A percentile compares a stretch with the other conserved stretches of the same genome.
phyloP scores from a whole-genome alignment of 2,329 filamentous ascomycete genomes.

The Calonectria pseudoturangicola region DNA sequence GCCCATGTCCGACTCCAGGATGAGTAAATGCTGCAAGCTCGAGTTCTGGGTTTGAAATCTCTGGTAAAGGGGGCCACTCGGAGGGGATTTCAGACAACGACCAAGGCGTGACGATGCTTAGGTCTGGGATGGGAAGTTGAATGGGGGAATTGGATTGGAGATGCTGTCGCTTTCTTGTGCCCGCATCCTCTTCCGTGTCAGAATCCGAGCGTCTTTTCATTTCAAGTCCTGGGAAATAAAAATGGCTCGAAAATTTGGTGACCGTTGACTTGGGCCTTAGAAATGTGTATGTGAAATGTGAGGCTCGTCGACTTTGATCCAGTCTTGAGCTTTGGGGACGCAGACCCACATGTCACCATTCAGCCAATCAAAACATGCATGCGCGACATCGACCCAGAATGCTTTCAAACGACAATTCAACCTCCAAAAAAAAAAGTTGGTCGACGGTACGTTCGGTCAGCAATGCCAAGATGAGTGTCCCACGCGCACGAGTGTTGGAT shows the following conservation, averaged over 20 bases:
- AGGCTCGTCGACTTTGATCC: constrained; percentile 30
- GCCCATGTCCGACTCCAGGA: constrained; percentile 63
- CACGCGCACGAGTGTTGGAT: constrained; percentile 78
- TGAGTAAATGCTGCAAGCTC: constrained; percentile 82
- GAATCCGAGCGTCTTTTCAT: constrained; percentile 45
- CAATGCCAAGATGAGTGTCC: constrained; percentile 74
- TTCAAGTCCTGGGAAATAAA: neutral
- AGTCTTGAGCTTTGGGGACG: neutral
- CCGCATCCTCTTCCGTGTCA: constrained; percentile 26
- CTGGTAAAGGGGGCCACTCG: constrained; percentile 75
- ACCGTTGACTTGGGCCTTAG: neutral
- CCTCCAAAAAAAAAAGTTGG: constrained; percentile 53
- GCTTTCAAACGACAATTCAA: constrained; percentile 54
- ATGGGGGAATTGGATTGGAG: constrained; percentile 22
- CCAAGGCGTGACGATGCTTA: constrained; percentile 63
- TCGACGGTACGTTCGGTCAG: constrained; percentile 48
- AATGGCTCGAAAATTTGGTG: neutral
- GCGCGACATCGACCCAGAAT: constrained; percentile 46
- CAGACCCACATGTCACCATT: constrained; percentile 26
- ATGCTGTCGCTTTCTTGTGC: constrained; percentile 48
- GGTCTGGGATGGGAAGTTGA: constrained; percentile 39
- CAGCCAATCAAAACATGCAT: constrained; percentile 49
- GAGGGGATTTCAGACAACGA: constrained; percentile 68
- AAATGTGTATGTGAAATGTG: constrained; percentile 25
- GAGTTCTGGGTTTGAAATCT: constrained; percentile 75